Conservation (phyloP, 805 yeast genomes). For the Spathaspora girioi region DNA sequence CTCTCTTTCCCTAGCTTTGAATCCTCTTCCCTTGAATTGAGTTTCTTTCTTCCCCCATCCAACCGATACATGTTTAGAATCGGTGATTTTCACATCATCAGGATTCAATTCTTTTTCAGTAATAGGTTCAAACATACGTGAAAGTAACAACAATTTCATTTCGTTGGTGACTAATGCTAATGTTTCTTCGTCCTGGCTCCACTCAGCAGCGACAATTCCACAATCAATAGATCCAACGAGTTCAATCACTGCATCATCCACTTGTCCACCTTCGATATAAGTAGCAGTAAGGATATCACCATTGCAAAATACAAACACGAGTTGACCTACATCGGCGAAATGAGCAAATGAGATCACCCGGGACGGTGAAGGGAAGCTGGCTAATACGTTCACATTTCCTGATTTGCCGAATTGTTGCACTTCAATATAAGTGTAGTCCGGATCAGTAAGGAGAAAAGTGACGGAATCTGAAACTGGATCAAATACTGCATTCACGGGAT, state of each 20-base stretch:
- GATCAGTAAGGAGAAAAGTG: conserved; percentile 56
- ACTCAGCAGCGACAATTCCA: conserved; percentile 66
- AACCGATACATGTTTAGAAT: conserved; percentile 83
- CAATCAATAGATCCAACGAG: conserved; percentile 83
- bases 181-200: conserved; percentile 93
- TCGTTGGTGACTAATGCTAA: conserved; percentile 65
- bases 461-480: conserved; percentile 74
- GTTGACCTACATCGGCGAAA: conserved; percentile 64
- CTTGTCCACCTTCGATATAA: conserved; percentile 41
- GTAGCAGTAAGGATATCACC: conserved; percentile 77
- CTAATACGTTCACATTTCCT: conserved; percentile 56
- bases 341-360: conserved; percentile 55
- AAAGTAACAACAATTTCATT: conserved; percentile 58
- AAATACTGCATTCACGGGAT: conserved; percentile 52
- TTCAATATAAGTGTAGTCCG: conserved; percentile 56
- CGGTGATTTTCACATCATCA: conserved; percentile 55
- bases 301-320: conserved; percentile 61
- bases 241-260: conserved; percentile 53
- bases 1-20: conserved; percentile 71
- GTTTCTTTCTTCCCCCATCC: conserved; percentile 99
- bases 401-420: conserved; percentile 71
- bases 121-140: conserved; percentile 76
- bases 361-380: conserved; percentile 51
- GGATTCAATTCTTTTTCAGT: conserved; percentile 56
- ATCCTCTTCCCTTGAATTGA: conserved; percentile 93